A percentile compares a stretch with the other conserved stretches of the same genome.
These are phyloP conservation scores for Trichomonas tenax DNA, from an alignment of 208 protist species.

Conservation along the genomic window DNA sequence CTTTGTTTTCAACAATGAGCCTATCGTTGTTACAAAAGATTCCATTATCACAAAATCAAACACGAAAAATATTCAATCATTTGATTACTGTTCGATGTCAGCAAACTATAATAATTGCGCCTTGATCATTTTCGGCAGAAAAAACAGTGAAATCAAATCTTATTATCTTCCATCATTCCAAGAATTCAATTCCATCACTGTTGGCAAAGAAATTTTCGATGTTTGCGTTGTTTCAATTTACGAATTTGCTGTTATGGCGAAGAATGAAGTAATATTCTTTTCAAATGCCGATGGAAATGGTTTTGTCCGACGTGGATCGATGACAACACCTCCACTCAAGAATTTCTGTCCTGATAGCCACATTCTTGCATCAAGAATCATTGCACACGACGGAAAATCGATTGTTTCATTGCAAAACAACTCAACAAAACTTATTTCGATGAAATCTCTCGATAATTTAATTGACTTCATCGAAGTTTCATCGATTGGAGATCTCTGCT, in stretches of 20 bases:
- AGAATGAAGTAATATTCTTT: not conserved
- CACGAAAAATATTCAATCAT: not conserved
- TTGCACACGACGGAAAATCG: not conserved
- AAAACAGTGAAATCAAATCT: not conserved
- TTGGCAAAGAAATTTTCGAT: not conserved
- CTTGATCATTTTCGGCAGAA: not conserved
- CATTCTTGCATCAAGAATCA: not conserved
- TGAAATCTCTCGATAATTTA: not conserved
- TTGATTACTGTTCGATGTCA: not conserved
- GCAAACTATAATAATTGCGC: not conserved
- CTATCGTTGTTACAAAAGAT: not conserved
- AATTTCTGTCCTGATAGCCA: not conserved
- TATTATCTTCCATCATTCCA: not conserved
- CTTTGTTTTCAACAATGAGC: not conserved
- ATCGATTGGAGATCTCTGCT: not conserved
- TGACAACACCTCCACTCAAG: not conserved
- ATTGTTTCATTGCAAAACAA: not conserved
- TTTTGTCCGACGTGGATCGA: not conserved
- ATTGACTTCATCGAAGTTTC: not conserved
- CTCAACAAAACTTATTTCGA: not conserved
- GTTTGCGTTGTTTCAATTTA: not conserved
- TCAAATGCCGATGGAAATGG: not conserved
- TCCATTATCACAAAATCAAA: not conserved
- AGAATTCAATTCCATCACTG: not conserved
- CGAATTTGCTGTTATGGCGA: not conserved